A percentile compares a stretch with the other conserved stretches of the same genome.
Conservation (phyloP, 257 asterid species). For the Nicotiana benthamiana region DNA sequence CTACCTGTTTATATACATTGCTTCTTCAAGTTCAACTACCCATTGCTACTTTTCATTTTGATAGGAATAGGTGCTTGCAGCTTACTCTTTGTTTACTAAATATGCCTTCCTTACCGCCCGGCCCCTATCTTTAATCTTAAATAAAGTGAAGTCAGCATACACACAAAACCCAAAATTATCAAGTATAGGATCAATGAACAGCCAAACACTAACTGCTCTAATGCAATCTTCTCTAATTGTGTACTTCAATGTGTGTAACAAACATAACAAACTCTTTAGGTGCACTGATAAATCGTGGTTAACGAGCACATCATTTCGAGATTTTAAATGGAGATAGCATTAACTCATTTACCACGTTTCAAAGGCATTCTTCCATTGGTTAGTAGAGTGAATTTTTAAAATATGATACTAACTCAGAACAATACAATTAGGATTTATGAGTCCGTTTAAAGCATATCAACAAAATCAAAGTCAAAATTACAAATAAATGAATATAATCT, state of each 20-base stretch:
- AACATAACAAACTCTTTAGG: background rate
- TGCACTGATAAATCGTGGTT: background rate
- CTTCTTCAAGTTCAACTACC: background rate
- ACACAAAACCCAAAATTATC: background rate
- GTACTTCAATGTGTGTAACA: background rate
- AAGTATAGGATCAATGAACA: background rate
- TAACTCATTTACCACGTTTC: background rate
- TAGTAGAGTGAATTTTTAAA: background rate
- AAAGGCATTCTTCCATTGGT: background rate
- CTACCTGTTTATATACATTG: background rate
- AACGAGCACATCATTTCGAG: background rate
- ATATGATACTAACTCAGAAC: background rate
- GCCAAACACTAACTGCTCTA: background rate
- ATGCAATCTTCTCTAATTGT: background rate
- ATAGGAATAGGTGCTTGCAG: background rate
- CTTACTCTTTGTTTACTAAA: background rate
- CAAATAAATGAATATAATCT: background rate
- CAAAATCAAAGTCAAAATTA: background rate
- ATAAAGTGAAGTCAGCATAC: background rate
- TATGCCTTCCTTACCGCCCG: background rate
- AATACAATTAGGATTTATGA: background rate
- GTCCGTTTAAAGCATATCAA: background rate
- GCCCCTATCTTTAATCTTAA: background rate
- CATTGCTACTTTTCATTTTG: background rate
- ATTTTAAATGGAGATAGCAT: background rate